Evolutionary conservation across 768 basidiomycete genomes (phyloP), one percentile per base, ranked within the genome.

Genomic region (Suillus tomentosus): DNA sequence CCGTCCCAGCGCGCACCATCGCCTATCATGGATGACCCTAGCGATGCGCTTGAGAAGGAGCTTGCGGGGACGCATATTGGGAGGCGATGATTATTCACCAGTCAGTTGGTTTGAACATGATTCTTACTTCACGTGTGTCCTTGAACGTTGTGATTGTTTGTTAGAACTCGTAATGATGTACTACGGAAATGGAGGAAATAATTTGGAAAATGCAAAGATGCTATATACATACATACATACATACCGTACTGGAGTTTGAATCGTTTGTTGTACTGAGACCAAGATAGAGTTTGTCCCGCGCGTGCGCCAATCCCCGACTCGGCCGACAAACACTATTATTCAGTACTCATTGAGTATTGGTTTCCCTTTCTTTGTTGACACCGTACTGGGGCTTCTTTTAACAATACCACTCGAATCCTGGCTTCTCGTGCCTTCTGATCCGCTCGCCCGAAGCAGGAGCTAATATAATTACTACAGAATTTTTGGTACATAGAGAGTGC

Each of bases 21-120:
- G 69, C 92, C 91, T 0, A 80, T 92, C 65, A 85, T 92, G 81
- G 94, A 95, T 67, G 88, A 95, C 70, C 94, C 94, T 8, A 91
- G 90, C 64, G 89, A 87, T 62, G 91, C 91, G 69, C 84, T 96
- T 14, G 94, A 96, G 73, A 86, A 88, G 51, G 94, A 96, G 74
- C 82, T 95, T n/a, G 90, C 90, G 13, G 85, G 86, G 60, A 87
- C 90, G 40, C 89, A 89, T 70, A 71, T 87, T 27, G 79, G 72
- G 22, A 70, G 69, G 22, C 69, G 73, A 48, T 78, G 58, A 75
- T 58, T 11, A 31, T 19, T 13, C 11, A 13, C 19, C 19, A 36
- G 11, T n/a, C 11, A n/a, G 1, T n/a, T 36, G 34, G 17, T 54
- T 39, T 39, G 24, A 40, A 39, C 5, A 6, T 40, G 24, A n/a